phyloP scores from a whole-genome alignment of 345 rosid genomes.

The Cardamine occulta region DNA sequence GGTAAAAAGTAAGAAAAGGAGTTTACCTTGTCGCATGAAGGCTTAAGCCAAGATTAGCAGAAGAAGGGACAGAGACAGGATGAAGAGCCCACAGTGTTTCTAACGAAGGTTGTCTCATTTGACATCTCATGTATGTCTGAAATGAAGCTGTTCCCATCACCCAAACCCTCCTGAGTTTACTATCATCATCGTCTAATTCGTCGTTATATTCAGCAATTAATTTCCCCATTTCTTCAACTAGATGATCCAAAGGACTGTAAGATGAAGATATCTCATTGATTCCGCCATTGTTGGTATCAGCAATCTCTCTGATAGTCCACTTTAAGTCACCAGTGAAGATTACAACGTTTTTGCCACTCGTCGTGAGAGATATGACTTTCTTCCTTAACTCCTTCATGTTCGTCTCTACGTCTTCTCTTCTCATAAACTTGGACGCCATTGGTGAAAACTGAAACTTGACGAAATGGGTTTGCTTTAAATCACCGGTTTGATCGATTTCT shows the following conservation, averaged over 20 bases:
- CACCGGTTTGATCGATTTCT: conserved; percentile 57
- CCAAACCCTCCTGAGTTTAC: conserved; percentile 66
- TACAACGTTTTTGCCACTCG: conserved; percentile 60
- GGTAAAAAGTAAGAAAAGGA: conserved; percentile 39
- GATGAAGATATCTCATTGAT: conserved; percentile 27
- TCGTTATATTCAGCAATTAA: conserved; percentile 46
- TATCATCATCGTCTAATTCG: conserved; percentile 42
- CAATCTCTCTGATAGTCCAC: conserved; percentile 57
- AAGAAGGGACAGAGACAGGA: conserved; percentile 83
- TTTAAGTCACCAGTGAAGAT: conserved; percentile 77
- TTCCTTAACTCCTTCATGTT: conserved; percentile 63
- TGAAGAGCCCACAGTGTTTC: conserved; percentile 83
- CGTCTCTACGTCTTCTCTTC: conserved; percentile 64
- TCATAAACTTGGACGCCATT: conserved; percentile 67
- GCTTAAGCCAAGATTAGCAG: conserved; percentile 77
- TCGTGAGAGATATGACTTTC: conserved; percentile 54
- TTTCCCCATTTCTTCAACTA: conserved; percentile 66
- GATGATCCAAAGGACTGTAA: conserved; percentile 64
- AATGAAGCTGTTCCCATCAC: conserved; percentile 72
- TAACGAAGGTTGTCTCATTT: conserved; percentile 76
- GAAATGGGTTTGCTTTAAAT: conserved; percentile 59
- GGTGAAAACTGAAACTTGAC: conserved; percentile 75
- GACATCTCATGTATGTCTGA: conserved; percentile 82
- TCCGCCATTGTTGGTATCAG: conserved; percentile 29
- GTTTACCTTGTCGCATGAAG: conserved; percentile 78